These are phyloP conservation scores for Dunaliella sp. DNA, from an alignment of 139 green algal species.

Conservation along the genomic window DNA sequence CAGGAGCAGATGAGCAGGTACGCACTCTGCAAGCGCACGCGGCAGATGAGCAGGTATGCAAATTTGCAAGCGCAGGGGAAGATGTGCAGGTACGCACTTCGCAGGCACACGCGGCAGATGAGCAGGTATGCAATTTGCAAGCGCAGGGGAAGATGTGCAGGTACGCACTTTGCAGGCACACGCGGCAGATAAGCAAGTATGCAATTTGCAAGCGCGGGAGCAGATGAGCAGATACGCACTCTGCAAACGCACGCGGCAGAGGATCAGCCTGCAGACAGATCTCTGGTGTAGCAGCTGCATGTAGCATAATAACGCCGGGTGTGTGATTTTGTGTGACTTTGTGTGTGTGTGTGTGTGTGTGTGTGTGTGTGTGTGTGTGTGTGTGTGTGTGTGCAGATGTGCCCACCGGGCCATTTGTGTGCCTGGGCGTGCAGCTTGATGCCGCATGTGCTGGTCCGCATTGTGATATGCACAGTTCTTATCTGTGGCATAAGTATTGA, in stretches of 20 bases:
- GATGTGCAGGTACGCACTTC: no score
- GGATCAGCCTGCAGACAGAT: not conserved
- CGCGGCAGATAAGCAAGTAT: not conserved
- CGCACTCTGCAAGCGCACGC: not conserved
- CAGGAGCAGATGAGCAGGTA: conserved; percentile 78
- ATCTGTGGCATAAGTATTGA: no score
- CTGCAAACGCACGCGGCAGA: not conserved
- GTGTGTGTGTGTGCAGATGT: conserved; percentile 3
- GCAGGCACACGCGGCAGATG: not conserved
- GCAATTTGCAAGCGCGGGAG: not conserved
- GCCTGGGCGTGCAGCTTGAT: no score
- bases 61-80: no score
- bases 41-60: no score
- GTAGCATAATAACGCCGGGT: not conserved
- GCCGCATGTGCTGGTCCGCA: not conserved
- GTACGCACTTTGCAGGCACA: not conserved
- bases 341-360: not conserved
- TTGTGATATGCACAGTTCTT: no score
- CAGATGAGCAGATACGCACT: not conserved
- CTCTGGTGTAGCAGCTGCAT: not conserved
- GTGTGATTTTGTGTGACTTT: not conserved
- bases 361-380: not conserved
- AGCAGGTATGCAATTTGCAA: no score
- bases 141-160: no score
- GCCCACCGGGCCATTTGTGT: no score